Evolutionary conservation across 2,329 filamentous ascomycete genomes (phyloP).

Genomic region (Neopestalotiopsis clavispora): DNA sequence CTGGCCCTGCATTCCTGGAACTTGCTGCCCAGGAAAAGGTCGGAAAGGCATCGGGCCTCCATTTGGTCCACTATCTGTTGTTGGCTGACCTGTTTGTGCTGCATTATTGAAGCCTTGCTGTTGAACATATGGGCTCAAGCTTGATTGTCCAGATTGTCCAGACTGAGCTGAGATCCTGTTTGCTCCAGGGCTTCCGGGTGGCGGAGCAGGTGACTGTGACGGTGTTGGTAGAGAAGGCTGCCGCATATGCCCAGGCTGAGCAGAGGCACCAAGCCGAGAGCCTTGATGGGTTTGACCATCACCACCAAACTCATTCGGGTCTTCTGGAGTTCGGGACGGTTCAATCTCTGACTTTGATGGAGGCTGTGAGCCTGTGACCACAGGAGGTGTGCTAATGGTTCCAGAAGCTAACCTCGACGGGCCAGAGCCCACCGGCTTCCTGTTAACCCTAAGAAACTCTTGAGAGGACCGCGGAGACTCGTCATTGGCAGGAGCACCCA

Average conservation of each 20-base stretch:
- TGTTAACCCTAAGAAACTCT: slow-evolving; percentile 26
- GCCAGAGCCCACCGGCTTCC: slow-evolving; percentile 37
- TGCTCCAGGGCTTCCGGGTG: not conserved
- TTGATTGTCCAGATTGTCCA: not conserved
- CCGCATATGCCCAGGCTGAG: slow-evolving; percentile 26
- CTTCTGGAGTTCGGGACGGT: slow-evolving; percentile 16
- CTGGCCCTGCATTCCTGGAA: not conserved
- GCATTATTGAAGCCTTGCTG: slow-evolving; percentile 1
- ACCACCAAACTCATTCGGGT: slow-evolving; percentile 22
- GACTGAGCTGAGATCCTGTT: not conserved
- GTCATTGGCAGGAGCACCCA: slow-evolving; percentile 19
- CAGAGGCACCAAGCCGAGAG: slow-evolving; percentile 22
- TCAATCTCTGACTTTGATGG: not conserved
- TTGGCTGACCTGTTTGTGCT: not conserved
- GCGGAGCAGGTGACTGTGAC: slow-evolving; percentile 25
- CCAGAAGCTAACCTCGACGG: slow-evolving; percentile 26
- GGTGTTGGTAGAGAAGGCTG: slow-evolving; percentile 34
- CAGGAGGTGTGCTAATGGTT: slow-evolving; percentile 14
- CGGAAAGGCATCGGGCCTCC: not conserved
- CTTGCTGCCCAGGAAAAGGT: not conserved
- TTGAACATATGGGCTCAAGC: not conserved
- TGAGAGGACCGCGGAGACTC: slow-evolving; percentile 26
- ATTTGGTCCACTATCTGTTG: not conserved
- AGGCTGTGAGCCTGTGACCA: not conserved
- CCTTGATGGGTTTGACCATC: slow-evolving; percentile 29